Evolutionary conservation across 2,329 filamentous ascomycete genomes (phyloP).

Genomic region (Emmonsia crescens): DNA sequence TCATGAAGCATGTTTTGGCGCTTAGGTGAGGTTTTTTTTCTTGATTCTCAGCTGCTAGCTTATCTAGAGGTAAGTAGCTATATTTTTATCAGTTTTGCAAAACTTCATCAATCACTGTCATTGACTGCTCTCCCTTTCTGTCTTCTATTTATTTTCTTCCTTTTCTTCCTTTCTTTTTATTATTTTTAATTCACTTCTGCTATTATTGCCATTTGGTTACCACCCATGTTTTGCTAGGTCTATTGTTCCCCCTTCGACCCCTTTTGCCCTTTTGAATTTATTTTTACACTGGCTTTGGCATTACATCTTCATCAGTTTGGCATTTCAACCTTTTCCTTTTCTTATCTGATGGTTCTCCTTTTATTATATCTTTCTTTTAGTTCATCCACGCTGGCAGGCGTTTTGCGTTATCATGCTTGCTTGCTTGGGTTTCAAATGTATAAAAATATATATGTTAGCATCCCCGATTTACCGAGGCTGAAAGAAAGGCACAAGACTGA

Average conservation of each 20-base stretch:
- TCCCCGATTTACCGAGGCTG: no score
- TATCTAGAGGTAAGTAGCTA: no score
- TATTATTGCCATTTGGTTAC: no score
- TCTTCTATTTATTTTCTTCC: not conserved
- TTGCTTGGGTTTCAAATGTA: not conserved
- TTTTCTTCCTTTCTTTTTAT: not conserved
- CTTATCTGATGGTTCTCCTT: not conserved
- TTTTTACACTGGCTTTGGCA: not conserved
- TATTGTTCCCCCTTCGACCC: not conserved
- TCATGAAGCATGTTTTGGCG: slow-evolving; percentile 4
- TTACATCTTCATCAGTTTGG: not conserved
- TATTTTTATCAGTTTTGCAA: not conserved
- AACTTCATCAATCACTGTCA: not conserved
- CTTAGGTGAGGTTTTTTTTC: not conserved
- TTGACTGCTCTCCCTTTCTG: not conserved
- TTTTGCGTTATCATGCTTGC: not conserved
- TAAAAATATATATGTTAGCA: not conserved
- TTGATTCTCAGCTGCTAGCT: slow-evolving; percentile 2
- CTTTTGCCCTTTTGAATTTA: not conserved
- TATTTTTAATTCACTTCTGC: no score
- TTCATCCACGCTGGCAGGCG: not conserved
- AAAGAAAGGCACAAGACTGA: no score
- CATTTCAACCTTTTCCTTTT: not conserved
- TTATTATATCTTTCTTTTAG: not conserved
- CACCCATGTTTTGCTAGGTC: no score